Percentiles rank a stretch among this genome's conserved stretches.
Evolutionary conservation across 495 filamentous ascomycete genomes (phyloP).

Genomic region (Hypoxylon fuscum): DNA sequence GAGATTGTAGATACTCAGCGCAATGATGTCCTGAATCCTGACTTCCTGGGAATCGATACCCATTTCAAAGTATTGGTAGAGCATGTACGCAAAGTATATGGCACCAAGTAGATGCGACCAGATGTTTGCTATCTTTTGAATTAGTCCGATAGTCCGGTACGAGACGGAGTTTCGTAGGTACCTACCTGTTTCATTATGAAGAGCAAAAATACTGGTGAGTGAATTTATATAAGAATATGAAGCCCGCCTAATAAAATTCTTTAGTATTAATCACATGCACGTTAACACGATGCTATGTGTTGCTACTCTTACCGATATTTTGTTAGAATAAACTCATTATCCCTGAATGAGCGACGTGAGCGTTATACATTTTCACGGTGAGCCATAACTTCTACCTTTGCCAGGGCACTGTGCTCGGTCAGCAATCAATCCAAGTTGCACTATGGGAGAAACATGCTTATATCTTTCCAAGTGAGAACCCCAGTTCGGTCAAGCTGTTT

Average conservation of each 20-base stretch:
- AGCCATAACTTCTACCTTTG: conserved; percentile 1
- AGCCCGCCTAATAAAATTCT: neutral
- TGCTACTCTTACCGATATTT: conserved; percentile 5
- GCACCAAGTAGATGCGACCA: conserved; percentile 12
- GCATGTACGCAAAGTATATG: conserved; percentile 3
- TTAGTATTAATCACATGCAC: no score
- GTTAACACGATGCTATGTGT: neutral
- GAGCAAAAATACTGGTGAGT: conserved; percentile 1
- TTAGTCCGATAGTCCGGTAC: neutral
- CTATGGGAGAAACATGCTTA: neutral
- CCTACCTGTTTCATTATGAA: conserved; percentile 17
- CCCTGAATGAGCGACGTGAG: conserved; percentile 4
- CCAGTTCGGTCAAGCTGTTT: neutral
- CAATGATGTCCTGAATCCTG: conserved; percentile 5
- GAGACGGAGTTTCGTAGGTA: neutral
- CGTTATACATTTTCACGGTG: neutral
- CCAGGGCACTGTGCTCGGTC: conserved; percentile 6
- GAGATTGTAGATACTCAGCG: conserved; percentile 2
- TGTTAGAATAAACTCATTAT: conserved; percentile 17
- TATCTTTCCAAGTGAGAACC: conserved; percentile 13
- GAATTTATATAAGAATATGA: conserved; percentile 7
- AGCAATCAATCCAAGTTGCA: neutral
- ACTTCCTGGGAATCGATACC: neutral
- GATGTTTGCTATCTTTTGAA: neutral
- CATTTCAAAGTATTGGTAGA: conserved; percentile 3